Evolutionary conservation across 371 early-diverging fungal genomes (phyloP).

Genomic region (Capillidium heterosporum): DNA sequence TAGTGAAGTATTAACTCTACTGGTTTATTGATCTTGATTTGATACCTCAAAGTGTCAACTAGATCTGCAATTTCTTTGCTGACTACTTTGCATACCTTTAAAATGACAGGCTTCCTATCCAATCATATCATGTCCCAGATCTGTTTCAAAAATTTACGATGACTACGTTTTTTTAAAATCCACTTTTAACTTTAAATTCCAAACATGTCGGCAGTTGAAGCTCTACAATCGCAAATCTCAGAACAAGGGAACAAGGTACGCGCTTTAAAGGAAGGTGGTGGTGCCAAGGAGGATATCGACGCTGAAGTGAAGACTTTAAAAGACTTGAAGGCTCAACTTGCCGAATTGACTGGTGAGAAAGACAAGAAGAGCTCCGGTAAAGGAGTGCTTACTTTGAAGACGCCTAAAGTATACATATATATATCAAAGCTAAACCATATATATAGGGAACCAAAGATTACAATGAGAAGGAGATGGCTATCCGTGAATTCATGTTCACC

Average conservation of each 20-base stretch:
- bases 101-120: no score
- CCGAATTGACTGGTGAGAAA: constrained; percentile 19
- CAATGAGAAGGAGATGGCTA: constrained; percentile 82
- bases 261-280: constrained; percentile 33
- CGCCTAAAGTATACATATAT: constrained; percentile 34
- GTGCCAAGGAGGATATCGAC: constrained; percentile 31
- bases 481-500: constrained; percentile 79
- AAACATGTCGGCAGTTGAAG: constrained; percentile 11
- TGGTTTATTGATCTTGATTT: no score
- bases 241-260: constrained; percentile 40
- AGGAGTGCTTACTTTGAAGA: constrained; percentile 36
- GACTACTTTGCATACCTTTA: no score
- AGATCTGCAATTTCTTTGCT: no score
- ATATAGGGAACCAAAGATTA: constrained; percentile 93
- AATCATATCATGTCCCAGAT: no score
- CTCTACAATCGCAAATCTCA: constrained; percentile 30
- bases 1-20: no score
- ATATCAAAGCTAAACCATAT: no score
- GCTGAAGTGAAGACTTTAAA: constrained; percentile 34
- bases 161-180: no score
- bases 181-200: no score
- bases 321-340: constrained; percentile 36
- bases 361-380: constrained; percentile 14
- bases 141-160: no score
- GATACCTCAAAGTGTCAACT: no score